phyloP scores from a whole-genome alignment of 2,329 filamentous ascomycete genomes.

The Dothideomycetes sp. region DNA sequence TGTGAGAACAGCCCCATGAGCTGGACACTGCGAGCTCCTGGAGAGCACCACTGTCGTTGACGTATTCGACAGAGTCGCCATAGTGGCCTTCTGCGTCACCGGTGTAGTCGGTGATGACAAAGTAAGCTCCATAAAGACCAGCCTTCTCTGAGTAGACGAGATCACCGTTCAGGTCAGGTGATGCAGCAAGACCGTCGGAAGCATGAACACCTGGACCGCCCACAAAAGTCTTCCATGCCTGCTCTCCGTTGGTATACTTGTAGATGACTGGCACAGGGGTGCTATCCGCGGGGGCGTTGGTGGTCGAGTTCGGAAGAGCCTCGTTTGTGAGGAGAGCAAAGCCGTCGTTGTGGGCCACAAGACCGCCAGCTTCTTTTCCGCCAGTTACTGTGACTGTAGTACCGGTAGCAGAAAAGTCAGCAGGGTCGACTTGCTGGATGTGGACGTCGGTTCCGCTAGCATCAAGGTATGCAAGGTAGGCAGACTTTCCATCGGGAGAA shows the following conservation, averaged over 20 bases:
- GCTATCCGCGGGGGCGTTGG: conserved; percentile 35
- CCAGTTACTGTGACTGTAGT: conserved; percentile 40
- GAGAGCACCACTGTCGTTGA: conserved; percentile 37
- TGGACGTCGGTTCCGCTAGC: conserved; percentile 44
- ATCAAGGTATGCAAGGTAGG: conserved; percentile 51
- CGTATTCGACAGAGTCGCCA: conserved; percentile 46
- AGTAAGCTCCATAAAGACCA: conserved; percentile 50
- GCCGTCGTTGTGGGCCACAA: conserved; percentile 51
- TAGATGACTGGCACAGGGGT: conserved; percentile 49
- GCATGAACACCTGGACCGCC: conserved; percentile 45
- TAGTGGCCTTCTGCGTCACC: conserved; percentile 45
- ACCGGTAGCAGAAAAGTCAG: conserved; percentile 44
- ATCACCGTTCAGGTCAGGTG: conserved; percentile 52
- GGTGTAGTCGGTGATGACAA: conserved; percentile 49
- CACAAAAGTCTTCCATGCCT: conserved; percentile 49
- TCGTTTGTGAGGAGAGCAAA: conserved; percentile 54
- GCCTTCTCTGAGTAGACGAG: conserved; percentile 47
- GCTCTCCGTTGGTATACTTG: conserved; percentile 43
- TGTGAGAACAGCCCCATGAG: conserved; percentile 52
- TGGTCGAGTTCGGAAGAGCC: conserved; percentile 38
- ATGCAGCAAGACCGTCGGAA: conserved; percentile 35
- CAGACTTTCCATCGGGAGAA: conserved; percentile 47
- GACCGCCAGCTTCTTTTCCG: conserved; percentile 48
- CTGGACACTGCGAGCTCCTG: conserved; percentile 41
- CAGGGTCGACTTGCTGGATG: conserved; percentile 44